Base-by-base conservation (phyloP, 2,329 filamentous ascomycete species). In the Coccinonectria pachysandricola region DNA sequence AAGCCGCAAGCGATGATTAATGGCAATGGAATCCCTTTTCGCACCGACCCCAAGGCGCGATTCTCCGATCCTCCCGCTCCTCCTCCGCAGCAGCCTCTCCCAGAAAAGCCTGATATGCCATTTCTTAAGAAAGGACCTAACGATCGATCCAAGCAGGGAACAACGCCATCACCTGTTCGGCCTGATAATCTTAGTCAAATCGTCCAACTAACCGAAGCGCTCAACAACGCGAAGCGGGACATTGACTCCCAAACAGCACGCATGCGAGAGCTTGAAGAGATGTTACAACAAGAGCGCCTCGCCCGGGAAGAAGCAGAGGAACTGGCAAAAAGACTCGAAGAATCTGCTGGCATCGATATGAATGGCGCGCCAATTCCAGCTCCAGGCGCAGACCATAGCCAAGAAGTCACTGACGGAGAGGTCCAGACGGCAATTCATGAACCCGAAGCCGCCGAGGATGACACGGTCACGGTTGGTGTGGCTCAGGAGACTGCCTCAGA, bases 41-140 rank as follows among this genome's bases (percentile, higher is more conserved):
- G 84, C 39, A 59, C 75, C 12, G 86, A 94, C 46, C 63, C 77
- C 20, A 88, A 91, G 45, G 73, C 82, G 4, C 73, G 86, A 27
- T 96, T 95, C 51, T 91, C 84, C 2, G 87, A 95, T 31, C 88
- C 88, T 26, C 88, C 88, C 4, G 88, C 87, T 12, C 88, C 88
- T 6, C 88, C 88, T 14, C 88, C 88, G 15, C 86, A 93, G 42
- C 87, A 93, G 43, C 88, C 88, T 9, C 63, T 96, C 5, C 88
- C 88, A 1, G 87, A 95, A 50, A 95, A 95, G 52, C 88, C 88
- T 0, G 85, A 93, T 53, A 73, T 68, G 0, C 72, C 77, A 1
- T 73, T 83, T 1, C 55, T 94, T 15, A 86, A 83, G 49, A 72
- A 86, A 29, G 68, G 68, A 4, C 75, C 82, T 14, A 87, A 81